A percentile compares a stretch with the other conserved stretches of the same genome.
These are phyloP conservation scores for Hirschioporus abietinus DNA, from an alignment of 768 basidiomycete genomes.

Conservation along the genomic window DNA sequence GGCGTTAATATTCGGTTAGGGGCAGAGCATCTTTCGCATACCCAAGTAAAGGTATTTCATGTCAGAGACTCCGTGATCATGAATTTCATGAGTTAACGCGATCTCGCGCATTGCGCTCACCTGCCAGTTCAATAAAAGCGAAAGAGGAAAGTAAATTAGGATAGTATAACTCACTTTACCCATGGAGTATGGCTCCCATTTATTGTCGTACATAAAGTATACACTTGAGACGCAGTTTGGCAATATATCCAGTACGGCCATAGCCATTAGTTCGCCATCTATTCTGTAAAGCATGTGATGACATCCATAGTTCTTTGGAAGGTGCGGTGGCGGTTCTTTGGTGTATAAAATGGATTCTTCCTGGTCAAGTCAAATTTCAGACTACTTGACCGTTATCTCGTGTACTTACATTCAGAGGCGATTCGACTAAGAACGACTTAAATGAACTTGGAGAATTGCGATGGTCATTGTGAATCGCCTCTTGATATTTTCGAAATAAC, in stretches of 20 bases:
- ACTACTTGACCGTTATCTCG: neutral
- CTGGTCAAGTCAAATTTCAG: slow-evolving; percentile 29
- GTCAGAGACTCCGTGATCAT: slow-evolving; percentile 54
- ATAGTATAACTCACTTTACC: slow-evolving; percentile 55
- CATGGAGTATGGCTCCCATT: slow-evolving; percentile 63
- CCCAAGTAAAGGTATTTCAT: slow-evolving; percentile 86
- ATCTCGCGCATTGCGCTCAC: slow-evolving; percentile 82
- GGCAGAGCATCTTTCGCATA: slow-evolving; percentile 25
- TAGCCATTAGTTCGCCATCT: slow-evolving; percentile 75
- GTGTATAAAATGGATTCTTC: slow-evolving; percentile 55
- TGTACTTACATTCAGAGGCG: slow-evolving; percentile 59
- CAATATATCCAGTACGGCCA: slow-evolving; percentile 87
- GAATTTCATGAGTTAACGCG: slow-evolving; percentile 69
- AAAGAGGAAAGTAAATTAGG: neutral
- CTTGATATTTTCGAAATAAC: slow-evolving; percentile 75
- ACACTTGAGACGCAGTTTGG: slow-evolving; percentile 78
- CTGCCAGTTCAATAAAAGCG: slow-evolving; percentile 29
- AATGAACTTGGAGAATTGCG: slow-evolving; percentile 50
- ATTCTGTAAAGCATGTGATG: slow-evolving; percentile 87
- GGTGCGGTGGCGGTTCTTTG: slow-evolving; percentile 40
- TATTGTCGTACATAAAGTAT: slow-evolving; percentile 85
- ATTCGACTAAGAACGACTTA: slow-evolving; percentile 69
- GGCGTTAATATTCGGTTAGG: neutral
- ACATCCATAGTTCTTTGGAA: slow-evolving; percentile 83
- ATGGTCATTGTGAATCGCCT: slow-evolving; percentile 67